A percentile compares a stretch with the other conserved stretches of the same genome.
These are phyloP conservation scores for Chytridium lagenaria DNA, from an alignment of 371 early-diverging fungal genomes.

Conservation along the genomic window DNA sequence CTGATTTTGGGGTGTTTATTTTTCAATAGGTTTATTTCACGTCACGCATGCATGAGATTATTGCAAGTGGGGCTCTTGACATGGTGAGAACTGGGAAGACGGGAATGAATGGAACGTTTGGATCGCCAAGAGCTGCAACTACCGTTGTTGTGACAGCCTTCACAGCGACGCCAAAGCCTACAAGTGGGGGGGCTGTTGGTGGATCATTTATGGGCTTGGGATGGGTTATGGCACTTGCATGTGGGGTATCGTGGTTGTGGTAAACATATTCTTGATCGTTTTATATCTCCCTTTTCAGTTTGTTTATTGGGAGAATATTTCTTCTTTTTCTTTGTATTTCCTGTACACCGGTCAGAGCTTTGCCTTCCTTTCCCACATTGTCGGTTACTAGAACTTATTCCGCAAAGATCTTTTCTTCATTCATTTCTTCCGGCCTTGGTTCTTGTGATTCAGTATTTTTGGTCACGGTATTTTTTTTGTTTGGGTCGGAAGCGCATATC, in stretches of 20 bases:
- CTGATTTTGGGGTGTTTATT: background rate
- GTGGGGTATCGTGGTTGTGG: background rate
- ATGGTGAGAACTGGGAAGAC: background rate
- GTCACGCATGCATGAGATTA: background rate
- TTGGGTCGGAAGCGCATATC: too few relatives aligned
- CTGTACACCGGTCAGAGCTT: too few relatives aligned
- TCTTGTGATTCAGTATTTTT: too few relatives aligned
- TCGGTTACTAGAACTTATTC: too few relatives aligned
- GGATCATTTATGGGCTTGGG: background rate
- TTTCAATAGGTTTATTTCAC: background rate
- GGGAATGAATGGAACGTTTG: background rate
- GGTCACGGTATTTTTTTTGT: too few relatives aligned
- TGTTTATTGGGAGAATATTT: background rate
- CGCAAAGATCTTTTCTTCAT: too few relatives aligned
- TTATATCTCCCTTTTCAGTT: background rate
- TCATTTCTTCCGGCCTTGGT: too few relatives aligned
- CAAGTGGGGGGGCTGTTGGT: background rate
- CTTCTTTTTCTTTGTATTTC: background rate
- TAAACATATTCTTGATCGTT: background rate
- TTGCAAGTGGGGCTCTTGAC: background rate
- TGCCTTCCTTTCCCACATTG: too few relatives aligned
- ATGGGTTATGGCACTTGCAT: background rate
- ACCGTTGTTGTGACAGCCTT: background rate
- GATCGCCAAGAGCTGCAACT: background rate
- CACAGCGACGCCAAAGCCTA: background rate